Evolutionary conservation across 805 yeast species (phyloP).

Genomic region (Kluyveromyces aestuarii): DNA sequence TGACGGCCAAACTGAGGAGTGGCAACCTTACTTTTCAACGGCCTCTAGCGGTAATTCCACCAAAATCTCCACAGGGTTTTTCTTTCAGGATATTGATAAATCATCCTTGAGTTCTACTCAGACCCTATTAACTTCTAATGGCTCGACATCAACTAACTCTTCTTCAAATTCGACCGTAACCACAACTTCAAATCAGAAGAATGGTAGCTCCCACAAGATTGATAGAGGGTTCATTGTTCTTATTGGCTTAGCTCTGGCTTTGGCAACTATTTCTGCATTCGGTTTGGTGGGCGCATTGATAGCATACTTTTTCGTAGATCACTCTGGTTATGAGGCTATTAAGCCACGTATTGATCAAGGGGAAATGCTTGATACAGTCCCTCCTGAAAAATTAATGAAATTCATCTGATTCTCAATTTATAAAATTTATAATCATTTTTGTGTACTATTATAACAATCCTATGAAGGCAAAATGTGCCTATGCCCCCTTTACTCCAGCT

Average conservation of each 20-base stretch:
- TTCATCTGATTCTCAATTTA: constrained; percentile 14
- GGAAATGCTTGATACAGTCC: constrained; percentile 53
- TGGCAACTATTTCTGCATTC: constrained; percentile 37
- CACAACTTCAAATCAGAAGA: constrained; percentile 9
- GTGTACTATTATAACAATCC: not conserved
- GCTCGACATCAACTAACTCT: constrained; percentile 9
- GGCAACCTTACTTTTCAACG: constrained; percentile 19
- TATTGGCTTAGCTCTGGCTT: constrained; percentile 57
- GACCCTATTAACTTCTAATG: constrained; percentile 7
- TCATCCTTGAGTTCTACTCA: constrained; percentile 27
- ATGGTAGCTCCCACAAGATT: constrained; percentile 11
- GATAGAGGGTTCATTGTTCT: constrained; percentile 58
- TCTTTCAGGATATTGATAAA: constrained; percentile 30
- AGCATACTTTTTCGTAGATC: constrained; percentile 29
- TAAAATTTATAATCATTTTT: not conserved
- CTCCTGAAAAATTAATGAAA: constrained; percentile 45
- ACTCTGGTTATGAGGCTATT: constrained; percentile 36
- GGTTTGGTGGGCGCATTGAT: constrained; percentile 34
- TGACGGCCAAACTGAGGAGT: constrained; percentile 10
- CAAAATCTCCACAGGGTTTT: constrained; percentile 28
- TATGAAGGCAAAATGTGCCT: not conserved
- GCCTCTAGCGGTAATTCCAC: constrained; percentile 19
- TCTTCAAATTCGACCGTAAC: constrained; percentile 12
- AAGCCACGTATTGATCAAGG: constrained; percentile 50
- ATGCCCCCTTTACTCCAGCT: not conserved